Conservation (phyloP, 106 monocot genomes). For the Dendrobium catenatum region DNA sequence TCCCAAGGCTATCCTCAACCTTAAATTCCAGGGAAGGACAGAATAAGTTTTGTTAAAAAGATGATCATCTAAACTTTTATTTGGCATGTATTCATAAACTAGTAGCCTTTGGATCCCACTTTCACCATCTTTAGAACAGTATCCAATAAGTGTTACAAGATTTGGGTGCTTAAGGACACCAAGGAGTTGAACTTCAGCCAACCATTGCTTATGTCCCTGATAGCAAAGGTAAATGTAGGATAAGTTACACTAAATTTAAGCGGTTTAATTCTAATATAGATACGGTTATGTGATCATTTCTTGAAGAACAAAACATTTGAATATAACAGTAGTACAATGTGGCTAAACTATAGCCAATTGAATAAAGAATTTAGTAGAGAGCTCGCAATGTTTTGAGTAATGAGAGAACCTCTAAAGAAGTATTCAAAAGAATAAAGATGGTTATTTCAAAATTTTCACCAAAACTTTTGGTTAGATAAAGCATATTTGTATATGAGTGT, state of each 20-base stretch:
- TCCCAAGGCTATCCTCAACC: conserved; percentile 21
- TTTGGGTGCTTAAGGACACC: conserved; percentile 21
- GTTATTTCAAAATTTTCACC: neutral
- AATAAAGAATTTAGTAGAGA: neutral
- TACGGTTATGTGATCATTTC: neutral
- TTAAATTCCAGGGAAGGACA: conserved; percentile 20
- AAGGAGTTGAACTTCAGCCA: conserved; percentile 25
- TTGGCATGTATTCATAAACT: conserved; percentile 24
- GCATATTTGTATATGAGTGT: too few species aligned
- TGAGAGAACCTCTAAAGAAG: neutral
- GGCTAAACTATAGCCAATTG: neutral
- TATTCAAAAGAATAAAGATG: neutral
- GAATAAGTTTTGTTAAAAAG: conserved; percentile 22
- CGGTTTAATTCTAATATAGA: neutral
- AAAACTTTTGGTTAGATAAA: too few species aligned
- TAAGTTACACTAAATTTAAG: neutral
- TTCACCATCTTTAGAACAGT: conserved; percentile 20
- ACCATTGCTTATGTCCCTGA: conserved; percentile 27
- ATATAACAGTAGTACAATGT: neutral
- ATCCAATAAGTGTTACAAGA: conserved; percentile 24
- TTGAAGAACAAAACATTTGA: neutral
- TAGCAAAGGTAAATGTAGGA: neutral
- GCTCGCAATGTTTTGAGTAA: neutral
- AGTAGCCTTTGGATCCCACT: conserved; percentile 15
- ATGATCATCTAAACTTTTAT: conserved; percentile 23